Percentiles rank a stretch among this genome's conserved stretches.
These are phyloP conservation scores for Coniochaeta sp. DNA, from an alignment of 2,329 filamentous ascomycete genomes.

Conservation along the genomic window DNA sequence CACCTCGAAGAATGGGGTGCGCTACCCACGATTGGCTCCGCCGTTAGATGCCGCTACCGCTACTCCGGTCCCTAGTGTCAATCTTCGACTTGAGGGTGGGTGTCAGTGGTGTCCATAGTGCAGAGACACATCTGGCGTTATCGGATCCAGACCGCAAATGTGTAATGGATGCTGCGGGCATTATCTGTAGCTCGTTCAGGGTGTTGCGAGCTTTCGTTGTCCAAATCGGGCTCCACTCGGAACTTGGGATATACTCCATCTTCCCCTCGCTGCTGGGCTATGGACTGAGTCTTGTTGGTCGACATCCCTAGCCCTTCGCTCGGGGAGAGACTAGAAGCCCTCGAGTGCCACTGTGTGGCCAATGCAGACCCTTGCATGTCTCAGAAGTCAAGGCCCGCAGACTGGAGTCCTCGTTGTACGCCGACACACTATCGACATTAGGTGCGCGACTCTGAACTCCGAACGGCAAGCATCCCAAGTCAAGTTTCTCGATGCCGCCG, in stretches of 20 bases:
- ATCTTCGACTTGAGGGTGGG: not conserved
- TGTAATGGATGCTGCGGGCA: not conserved
- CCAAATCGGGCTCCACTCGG: not conserved
- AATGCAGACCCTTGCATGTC: not conserved
- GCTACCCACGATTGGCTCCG: not conserved
- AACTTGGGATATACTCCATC: not conserved
- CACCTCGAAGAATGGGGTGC: not conserved
- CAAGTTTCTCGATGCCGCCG: not conserved
- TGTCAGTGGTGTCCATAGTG: not conserved
- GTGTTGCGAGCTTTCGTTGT: not conserved
- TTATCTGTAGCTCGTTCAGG: not conserved
- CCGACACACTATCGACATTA: not conserved
- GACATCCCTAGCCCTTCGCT: not conserved
- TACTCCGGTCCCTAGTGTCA: not conserved
- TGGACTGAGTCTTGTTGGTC: not conserved
- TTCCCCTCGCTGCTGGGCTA: not conserved
- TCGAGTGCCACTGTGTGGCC: not conserved
- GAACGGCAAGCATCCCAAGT: not conserved
- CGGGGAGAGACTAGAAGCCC: not conserved
- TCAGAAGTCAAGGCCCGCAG: not conserved
- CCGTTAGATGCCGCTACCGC: conserved; percentile 1
- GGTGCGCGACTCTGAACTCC: not conserved
- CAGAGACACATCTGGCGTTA: not conserved
- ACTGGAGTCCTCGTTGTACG: not conserved
- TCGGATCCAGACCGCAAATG: not conserved